phyloP scores from a whole-genome alignment of 139 green algal genomes.

The Dunaliella sp. region DNA sequence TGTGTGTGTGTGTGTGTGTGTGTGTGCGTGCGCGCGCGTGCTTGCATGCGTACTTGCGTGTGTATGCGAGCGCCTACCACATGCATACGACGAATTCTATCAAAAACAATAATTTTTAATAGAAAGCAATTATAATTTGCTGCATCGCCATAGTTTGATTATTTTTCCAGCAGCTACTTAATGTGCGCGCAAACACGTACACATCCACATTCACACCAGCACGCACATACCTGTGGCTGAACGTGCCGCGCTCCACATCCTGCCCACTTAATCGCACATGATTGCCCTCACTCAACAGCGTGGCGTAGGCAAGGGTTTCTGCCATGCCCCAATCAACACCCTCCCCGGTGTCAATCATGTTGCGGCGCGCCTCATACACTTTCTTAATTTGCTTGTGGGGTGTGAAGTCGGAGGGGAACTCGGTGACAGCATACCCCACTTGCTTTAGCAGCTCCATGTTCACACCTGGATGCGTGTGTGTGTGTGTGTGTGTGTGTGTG shows the following conservation, averaged over 20 bases:
- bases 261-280: constrained; percentile 95
- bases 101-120: neutral
- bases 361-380: constrained; percentile 80
- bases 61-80: too few species aligned
- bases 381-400: constrained; percentile 86
- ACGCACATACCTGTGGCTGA: constrained; percentile 70
- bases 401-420: constrained; percentile 81
- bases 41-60: too few species aligned
- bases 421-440: constrained; percentile 80
- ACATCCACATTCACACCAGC: neutral
- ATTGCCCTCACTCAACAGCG: constrained; percentile 92
- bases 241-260: constrained; percentile 97
- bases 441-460: constrained; percentile 52
- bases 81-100: too few species aligned
- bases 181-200: too few species aligned
- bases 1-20: too few species aligned
- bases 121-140: neutral
- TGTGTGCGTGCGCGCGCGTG: too few species aligned
- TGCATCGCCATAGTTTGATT: too few species aligned
- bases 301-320: constrained; percentile 95
- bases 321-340: constrained; percentile 91
- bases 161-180: too few species aligned
- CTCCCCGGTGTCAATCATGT: constrained; percentile 76
- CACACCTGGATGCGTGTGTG: constrained; percentile 43
- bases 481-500: neutral